These are phyloP conservation scores for Forsythia viridissima DNA, from an alignment of 257 asterid genomes.

Conservation along the genomic window DNA sequence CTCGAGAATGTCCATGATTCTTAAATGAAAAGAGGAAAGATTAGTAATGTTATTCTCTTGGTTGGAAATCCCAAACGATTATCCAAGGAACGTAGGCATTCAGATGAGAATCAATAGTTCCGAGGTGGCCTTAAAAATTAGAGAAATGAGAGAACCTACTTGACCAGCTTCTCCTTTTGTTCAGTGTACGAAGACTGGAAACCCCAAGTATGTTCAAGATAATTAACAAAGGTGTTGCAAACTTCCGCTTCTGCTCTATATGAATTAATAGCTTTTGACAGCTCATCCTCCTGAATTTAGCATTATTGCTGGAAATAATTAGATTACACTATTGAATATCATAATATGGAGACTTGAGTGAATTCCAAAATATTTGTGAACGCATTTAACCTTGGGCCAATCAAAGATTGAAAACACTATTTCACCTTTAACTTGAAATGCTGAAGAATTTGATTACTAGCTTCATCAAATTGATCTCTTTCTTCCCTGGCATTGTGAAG, in stretches of 20 bases:
- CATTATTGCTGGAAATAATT: constrained; percentile 15
- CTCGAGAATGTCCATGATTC: neutral
- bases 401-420: constrained; percentile 8
- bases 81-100: neutral
- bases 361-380: neutral
- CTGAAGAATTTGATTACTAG: constrained; percentile 72
- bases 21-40: neutral
- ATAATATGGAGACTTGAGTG: constrained; percentile 3
- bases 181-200: constrained; percentile 52
- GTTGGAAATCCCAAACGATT: neutral
- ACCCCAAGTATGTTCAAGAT: constrained; percentile 62
- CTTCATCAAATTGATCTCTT: constrained; percentile 89
- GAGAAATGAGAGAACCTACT: constrained; percentile 47
- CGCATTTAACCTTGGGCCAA: constrained; percentile 14
- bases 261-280: constrained; percentile 63
- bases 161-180: constrained; percentile 55
- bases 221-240: constrained; percentile 74
- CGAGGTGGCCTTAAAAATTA: neutral
- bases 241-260: constrained; percentile 80
- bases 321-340: constrained; percentile 13
- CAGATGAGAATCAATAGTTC: neutral
- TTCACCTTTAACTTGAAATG: constrained; percentile 75
- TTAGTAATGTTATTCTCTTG: neutral
- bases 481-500: constrained; percentile 85
- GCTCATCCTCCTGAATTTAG: constrained; percentile 77